These are phyloP conservation scores for Chloris gayana DNA, from an alignment of 176 grass and related monocot genomes.

Conservation along the genomic window DNA sequence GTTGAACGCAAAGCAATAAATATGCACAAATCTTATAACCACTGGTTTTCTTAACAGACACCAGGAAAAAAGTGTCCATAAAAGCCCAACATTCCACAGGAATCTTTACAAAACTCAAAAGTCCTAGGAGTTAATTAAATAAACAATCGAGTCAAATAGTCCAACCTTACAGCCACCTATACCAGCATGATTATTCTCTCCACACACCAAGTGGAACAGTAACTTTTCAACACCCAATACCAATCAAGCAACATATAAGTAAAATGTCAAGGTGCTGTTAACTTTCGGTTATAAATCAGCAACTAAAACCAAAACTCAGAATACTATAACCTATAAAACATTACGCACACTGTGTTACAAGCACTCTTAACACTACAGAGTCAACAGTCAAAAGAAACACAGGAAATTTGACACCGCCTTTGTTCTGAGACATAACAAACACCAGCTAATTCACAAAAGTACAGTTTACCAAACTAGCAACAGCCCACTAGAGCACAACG, in stretches of 20 bases:
- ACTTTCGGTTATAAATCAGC: background rate
- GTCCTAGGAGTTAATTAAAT: background rate
- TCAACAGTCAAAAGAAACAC: background rate
- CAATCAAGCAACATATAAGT: background rate
- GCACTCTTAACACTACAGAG: background rate
- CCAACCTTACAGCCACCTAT: background rate
- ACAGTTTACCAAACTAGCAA: background rate
- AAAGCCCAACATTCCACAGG: background rate
- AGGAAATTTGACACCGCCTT: background rate
- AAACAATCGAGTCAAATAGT: background rate
- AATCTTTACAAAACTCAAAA: background rate
- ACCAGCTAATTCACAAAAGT: background rate
- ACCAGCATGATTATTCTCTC: background rate
- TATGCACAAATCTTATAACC: background rate
- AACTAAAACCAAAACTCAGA: background rate
- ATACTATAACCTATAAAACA: conserved; percentile 7
- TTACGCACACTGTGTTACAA: background rate
- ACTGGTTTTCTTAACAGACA: background rate
- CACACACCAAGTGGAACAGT: background rate
- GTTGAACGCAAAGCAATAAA: too few species aligned
- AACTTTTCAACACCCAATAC: background rate
- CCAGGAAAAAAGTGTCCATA: background rate
- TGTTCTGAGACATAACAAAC: conserved; percentile 1
- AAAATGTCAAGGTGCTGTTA: background rate
- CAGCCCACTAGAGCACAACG: background rate